Base-by-base conservation (phyloP, 1,284 basidiomycete genomes). In the Leccinum pseudoinsigne region DNA sequence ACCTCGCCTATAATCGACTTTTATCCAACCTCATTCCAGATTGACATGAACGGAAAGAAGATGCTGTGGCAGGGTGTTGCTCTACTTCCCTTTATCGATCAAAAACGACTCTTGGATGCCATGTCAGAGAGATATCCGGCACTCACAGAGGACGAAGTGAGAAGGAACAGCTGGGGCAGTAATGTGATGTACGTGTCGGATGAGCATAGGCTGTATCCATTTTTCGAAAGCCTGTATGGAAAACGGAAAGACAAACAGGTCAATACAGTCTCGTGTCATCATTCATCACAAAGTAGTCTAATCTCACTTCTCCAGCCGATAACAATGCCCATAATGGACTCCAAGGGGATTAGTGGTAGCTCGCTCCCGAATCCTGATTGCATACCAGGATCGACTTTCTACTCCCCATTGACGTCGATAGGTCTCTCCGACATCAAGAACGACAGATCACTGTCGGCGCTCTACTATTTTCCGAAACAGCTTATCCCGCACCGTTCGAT, bases 41-140 rank as follows among this genome's bases (percentile, higher is more conserved):
- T 99, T 72, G 97, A 99, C 77, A 99, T 99, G 97, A 99, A 99
- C 74, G 97, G 97, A 66, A 99, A 99, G 80, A 95, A 94, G 79
- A 98, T 99, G 96, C 85, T 93, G 2, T 99, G 97, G 97, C 97
- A 99, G 78, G 97, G 97, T 62, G 95, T 99, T 55, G 96, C 96
- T 0, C 81, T 99, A 2, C 80, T 99, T 23, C 96, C 97, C 0
- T 99, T 99, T 80, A 99, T 99, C 68, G 94, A 99, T 73, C 85
- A 92, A 75, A 85, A 84, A 64, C 86, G 96, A 18, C 79, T 98
- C 23, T 79, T 98, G 59, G 86, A 84, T 26, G 94, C 95, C 2
- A 94, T 99, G 87, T 85, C 82, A 16, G 80, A 84, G 28, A 85
- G 86, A 64, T 94, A 97, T 76, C 77, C 83, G 0, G 78, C 86